A percentile compares a stretch with the other conserved stretches of the same genome.
These are phyloP conservation scores for Cardamine chenopodiifolia DNA, from an alignment of 345 rosid species.

Conservation along the genomic window DNA sequence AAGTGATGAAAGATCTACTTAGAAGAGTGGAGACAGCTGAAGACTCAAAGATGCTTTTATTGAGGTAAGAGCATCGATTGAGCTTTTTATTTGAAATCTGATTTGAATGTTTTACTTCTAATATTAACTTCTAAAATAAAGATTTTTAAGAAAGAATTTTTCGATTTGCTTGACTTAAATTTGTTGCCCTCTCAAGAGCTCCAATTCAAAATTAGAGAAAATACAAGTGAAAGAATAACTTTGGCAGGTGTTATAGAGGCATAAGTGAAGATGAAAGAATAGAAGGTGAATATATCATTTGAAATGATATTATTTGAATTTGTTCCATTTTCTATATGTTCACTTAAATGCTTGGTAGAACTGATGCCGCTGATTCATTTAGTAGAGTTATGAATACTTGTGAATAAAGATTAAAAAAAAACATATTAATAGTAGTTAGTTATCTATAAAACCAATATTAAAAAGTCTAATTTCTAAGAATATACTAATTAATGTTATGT, in stretches of 20 bases:
- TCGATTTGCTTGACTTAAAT: constrained; percentile 80
- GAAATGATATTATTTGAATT: background rate
- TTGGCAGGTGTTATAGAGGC: no score
- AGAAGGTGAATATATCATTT: constrained; percentile 58
- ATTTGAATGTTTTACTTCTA: background rate
- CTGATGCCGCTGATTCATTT: no score
- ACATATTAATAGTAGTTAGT: no score
- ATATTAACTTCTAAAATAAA: no score
- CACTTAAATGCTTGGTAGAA: background rate
- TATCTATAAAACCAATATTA: no score
- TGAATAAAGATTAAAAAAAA: background rate
- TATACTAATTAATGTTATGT: background rate
- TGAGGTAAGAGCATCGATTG: constrained; percentile 55
- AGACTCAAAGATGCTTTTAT: constrained; percentile 81
- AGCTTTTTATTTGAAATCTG: background rate
- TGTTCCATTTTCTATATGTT: background rate
- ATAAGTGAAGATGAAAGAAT: constrained; percentile 63
- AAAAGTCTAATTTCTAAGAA: background rate
- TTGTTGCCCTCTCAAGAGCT: constrained; percentile 57
- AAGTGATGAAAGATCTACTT: constrained; percentile 74
- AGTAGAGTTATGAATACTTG: background rate
- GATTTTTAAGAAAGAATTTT: constrained; percentile 96
- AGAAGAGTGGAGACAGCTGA: constrained; percentile 49
- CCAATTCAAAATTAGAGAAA: constrained; percentile 89
- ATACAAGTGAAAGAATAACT: constrained; percentile 46